phyloP scores from a whole-genome alignment of 2,329 filamentous ascomycete species.

The Gliomastix tumulicola region DNA sequence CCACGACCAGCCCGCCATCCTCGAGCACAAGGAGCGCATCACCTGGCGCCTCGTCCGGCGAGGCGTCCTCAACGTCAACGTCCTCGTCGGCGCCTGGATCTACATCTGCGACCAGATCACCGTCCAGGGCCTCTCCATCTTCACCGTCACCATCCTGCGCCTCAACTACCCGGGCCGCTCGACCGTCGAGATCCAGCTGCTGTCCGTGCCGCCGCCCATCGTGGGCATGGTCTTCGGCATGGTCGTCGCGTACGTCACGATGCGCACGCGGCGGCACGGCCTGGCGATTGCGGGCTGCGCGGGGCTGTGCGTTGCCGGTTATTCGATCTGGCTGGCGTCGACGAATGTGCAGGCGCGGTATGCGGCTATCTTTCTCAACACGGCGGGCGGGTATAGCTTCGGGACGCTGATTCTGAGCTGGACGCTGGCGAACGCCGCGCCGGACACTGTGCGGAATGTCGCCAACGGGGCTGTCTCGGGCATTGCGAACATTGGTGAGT shows the following conservation, averaged over 20 bases:
- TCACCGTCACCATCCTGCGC: slow-evolving; percentile 39
- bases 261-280: slow-evolving; percentile 16
- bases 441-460: slow-evolving; percentile 16
- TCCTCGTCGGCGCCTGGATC: slow-evolving; percentile 27
- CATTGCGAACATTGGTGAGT: slow-evolving; percentile 15
- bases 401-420: slow-evolving; percentile 15
- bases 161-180: slow-evolving; percentile 15
- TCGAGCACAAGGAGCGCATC: slow-evolving; percentile 39
- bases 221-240: slow-evolving; percentile 15
- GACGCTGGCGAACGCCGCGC: slow-evolving; percentile 17
- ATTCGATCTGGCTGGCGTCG: slow-evolving; percentile 16
- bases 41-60: slow-evolving; percentile 39
- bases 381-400: slow-evolving; percentile 14
- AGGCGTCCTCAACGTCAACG: slow-evolving; percentile 32
- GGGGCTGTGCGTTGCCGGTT: slow-evolving; percentile 12
- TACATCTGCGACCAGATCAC: slow-evolving; percentile 53
- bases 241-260: slow-evolving; percentile 14
- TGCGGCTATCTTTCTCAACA: slow-evolving; percentile 18
- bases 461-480: slow-evolving; percentile 16
- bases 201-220: slow-evolving; percentile 14
- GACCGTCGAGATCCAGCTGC: slow-evolving; percentile 14
- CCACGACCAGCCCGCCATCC: slow-evolving; percentile 17
- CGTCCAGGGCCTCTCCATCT: slow-evolving; percentile 45
- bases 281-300: slow-evolving; percentile 14
- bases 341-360: slow-evolving; percentile 13